Percentiles rank a stretch among this genome's conserved stretches.
Evolutionary conservation across 2,329 filamentous ascomycete genomes (phyloP).

Genomic region (Colletotrichum kahawae): DNA sequence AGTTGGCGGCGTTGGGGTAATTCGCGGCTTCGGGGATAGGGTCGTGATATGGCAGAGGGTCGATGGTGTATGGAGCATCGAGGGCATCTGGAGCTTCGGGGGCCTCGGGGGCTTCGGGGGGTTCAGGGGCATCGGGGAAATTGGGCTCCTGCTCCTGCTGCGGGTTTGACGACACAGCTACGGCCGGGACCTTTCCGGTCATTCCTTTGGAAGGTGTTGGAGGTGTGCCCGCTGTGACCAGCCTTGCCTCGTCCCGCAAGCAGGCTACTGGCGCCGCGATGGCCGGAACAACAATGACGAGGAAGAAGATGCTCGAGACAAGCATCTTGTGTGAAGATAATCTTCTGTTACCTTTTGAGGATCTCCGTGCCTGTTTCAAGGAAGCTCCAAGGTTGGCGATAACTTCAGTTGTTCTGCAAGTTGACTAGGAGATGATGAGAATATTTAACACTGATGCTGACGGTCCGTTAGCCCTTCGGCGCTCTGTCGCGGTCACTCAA

Average conservation of each 20-base stretch:
- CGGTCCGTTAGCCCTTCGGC: background rate
- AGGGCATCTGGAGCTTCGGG: background rate
- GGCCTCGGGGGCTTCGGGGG: background rate
- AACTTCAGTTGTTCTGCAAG: rapidly evolving
- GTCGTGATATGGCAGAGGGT: background rate
- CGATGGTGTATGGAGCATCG: background rate
- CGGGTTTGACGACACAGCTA: background rate
- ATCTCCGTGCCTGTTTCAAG: background rate
- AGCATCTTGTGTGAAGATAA: background rate
- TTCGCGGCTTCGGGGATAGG: background rate
- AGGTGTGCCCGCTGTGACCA: background rate
- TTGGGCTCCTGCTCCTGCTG: background rate
- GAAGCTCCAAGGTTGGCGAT: rapidly evolving
- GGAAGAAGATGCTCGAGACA: background rate
- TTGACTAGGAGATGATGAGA: background rate
- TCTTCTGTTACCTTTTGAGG: background rate
- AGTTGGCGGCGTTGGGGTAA: background rate
- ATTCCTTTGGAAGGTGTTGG: background rate
- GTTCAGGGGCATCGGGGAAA: background rate
- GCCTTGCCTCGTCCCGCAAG: background rate
- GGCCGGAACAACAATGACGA: background rate
- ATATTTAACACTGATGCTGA: background rate
- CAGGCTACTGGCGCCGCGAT: background rate
- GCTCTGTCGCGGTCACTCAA: background rate
- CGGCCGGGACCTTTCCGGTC: background rate